phyloP scores from a whole-genome alignment of 345 rosid genomes.

The Ricinus communis region DNA sequence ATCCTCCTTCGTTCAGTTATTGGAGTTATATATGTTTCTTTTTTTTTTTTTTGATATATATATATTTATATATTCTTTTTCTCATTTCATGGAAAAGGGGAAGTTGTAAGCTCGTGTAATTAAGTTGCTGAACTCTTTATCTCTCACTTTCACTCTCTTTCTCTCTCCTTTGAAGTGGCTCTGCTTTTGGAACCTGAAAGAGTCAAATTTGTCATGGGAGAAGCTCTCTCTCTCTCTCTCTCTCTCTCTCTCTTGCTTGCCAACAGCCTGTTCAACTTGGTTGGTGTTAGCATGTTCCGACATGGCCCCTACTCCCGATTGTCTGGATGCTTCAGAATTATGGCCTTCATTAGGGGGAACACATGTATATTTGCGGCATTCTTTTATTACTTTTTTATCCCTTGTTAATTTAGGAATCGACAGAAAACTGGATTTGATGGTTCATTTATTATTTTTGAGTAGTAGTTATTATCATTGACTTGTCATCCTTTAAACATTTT shows the following conservation, averaged over 20 bases:
- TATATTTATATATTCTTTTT: conserved; percentile 13
- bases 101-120: conserved; percentile 40
- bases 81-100: conserved; percentile 15
- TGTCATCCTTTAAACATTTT: too few species aligned
- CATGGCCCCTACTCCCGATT: background rate
- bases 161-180: background rate
- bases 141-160: background rate
- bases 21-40: conserved; percentile 25
- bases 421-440: conserved; percentile 1
- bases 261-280: background rate
- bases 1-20: conserved; percentile 22
- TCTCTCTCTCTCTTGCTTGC: background rate
- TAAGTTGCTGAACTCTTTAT: conserved; percentile 22
- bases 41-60: conserved; percentile 22
- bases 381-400: background rate
- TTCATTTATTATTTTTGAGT: background rate
- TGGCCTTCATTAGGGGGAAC: conserved; percentile 5
- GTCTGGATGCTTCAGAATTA: background rate
- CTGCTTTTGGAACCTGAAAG: background rate
- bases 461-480: background rate
- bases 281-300: background rate
- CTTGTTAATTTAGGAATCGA: background rate
- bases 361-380: conserved; percentile 15
- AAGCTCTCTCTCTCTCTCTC: background rate
- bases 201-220: background rate